Conservation (phyloP, 352 stramenopile species). For the Pythium sp. region DNA sequence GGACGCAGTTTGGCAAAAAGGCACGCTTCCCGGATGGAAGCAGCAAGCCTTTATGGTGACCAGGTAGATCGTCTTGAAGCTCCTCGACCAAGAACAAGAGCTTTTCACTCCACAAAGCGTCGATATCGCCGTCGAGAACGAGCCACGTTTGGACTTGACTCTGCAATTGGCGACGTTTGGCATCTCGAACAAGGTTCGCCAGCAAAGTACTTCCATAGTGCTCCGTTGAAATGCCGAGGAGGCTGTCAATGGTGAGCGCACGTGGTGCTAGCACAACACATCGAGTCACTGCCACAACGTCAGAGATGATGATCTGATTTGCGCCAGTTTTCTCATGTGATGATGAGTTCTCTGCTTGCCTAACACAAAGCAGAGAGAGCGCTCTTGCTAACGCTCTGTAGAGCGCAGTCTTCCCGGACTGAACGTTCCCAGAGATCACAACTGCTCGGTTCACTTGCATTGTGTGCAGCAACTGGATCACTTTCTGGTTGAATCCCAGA, state of each 20-base stretch:
- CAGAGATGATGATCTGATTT: neutral
- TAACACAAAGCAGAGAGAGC: constrained; percentile 19
- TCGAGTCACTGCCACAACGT: constrained; percentile 14
- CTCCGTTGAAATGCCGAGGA: constrained; percentile 27
- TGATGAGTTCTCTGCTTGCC: neutral
- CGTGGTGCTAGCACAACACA: constrained; percentile 43
- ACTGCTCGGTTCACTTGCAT: constrained; percentile 27
- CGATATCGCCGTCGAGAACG: constrained; percentile 60
- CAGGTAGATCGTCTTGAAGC: constrained; percentile 13
- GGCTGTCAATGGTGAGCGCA: constrained; percentile 28
- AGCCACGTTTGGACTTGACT: constrained; percentile 48
- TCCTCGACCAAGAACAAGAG: constrained; percentile 38
- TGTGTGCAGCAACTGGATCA: constrained; percentile 40
- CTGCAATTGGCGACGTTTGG: constrained; percentile 29
- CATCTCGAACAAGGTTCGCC: constrained; percentile 37
- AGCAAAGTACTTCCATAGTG: constrained; percentile 33
- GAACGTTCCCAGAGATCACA: constrained; percentile 38
- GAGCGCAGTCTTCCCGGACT: constrained; percentile 54
- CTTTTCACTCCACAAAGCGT: constrained; percentile 41
- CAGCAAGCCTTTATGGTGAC: constrained; percentile 27
- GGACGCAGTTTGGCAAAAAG: constrained; percentile 30
- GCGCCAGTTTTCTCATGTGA: neutral
- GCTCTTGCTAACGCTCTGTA: constrained; percentile 38
- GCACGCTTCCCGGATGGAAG: constrained; percentile 39
- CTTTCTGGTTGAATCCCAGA: constrained; percentile 34